phyloP scores from a whole-genome alignment of 352 stramenopile species.

The Pythium vanterpoolii region DNA sequence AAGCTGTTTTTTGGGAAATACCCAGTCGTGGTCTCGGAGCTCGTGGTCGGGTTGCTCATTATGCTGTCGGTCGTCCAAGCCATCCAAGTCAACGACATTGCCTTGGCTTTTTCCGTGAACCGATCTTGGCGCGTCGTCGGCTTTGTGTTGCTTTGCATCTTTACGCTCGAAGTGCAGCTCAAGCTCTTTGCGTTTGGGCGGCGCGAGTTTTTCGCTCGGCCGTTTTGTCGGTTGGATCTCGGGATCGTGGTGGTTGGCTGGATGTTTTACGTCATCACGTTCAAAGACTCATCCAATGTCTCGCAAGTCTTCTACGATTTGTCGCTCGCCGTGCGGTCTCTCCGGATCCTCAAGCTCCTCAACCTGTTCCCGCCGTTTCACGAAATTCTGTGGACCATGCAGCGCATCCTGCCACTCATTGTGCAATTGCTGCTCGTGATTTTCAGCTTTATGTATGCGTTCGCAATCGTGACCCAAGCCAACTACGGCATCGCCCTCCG shows the following conservation, averaged over 20 bases:
- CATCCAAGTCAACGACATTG: slow-evolving; percentile 82
- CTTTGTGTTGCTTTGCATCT: slow-evolving; percentile 63
- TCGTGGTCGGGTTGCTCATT: slow-evolving; percentile 72
- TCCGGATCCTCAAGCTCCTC: slow-evolving; percentile 79
- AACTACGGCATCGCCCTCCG: slow-evolving; percentile 67
- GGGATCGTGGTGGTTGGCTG: slow-evolving; percentile 67
- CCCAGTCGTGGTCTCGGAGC: slow-evolving; percentile 65
- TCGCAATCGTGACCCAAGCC: slow-evolving; percentile 75
- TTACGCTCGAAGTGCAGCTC: slow-evolving; percentile 58
- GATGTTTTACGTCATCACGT: slow-evolving; percentile 76
- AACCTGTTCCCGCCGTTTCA: slow-evolving; percentile 83
- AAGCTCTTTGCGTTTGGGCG: slow-evolving; percentile 84
- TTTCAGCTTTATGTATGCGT: slow-evolving; percentile 82
- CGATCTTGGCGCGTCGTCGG: slow-evolving; percentile 69
- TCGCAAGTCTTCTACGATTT: slow-evolving; percentile 50
- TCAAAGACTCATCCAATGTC: slow-evolving; percentile 47
- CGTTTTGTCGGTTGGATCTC: slow-evolving; percentile 79
- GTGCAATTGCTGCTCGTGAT: slow-evolving; percentile 79
- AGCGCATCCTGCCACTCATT: slow-evolving; percentile 76
- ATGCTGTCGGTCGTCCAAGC: slow-evolving; percentile 75
- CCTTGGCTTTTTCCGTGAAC: slow-evolving; percentile 72
- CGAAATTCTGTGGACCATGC: slow-evolving; percentile 83
- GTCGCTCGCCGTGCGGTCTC: slow-evolving; percentile 63
- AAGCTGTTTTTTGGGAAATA: slow-evolving; percentile 59
- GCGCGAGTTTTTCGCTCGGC: slow-evolving; percentile 68